phyloP scores from a whole-genome alignment of 2,329 filamentous ascomycete genomes.

The Epichloe glyceriae region DNA sequence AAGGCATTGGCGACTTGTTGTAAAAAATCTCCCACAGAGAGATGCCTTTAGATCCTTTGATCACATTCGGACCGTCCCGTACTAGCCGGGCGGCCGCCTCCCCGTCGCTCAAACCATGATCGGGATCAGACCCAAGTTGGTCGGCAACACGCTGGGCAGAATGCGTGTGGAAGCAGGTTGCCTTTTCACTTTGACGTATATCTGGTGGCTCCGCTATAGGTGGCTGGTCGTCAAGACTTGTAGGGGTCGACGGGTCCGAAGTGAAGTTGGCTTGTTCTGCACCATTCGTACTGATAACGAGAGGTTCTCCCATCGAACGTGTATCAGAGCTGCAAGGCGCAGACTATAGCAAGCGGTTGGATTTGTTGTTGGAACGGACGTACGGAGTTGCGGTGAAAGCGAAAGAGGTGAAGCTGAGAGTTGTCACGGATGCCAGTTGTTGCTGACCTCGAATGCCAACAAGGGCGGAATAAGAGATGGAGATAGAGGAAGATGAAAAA shows the following conservation, averaged over 20 bases:
- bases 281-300: slow-evolving; percentile 26
- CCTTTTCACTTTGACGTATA: slow-evolving; percentile 18
- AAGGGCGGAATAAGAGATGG: not conserved
- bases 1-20: slow-evolving; percentile 67
- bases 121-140: slow-evolving; percentile 28
- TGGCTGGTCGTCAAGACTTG: slow-evolving; percentile 25
- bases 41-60: slow-evolving; percentile 58
- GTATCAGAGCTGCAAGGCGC: slow-evolving; percentile 12
- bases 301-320: slow-evolving; percentile 30
- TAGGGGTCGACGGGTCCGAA: slow-evolving; percentile 24
- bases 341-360: slow-evolving; percentile 2
- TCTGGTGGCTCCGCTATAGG: slow-evolving; percentile 27
- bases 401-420: not conserved
- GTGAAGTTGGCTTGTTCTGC: slow-evolving; percentile 25
- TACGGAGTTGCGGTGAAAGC: not conserved
- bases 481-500: not conserved
- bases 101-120: slow-evolving; percentile 47
- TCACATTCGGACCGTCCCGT: slow-evolving; percentile 55
- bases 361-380: slow-evolving; percentile 5
- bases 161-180: slow-evolving; percentile 22
- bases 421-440: not conserved
- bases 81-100: slow-evolving; percentile 54
- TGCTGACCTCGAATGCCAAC: not conserved
- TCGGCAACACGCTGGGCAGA: slow-evolving; percentile 22
- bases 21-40: slow-evolving; percentile 65